Evolutionary conservation across 140 eudicot genomes (phyloP), one percentile per base, ranked within the genome.

Genomic region (Stevia rebaudiana): DNA sequence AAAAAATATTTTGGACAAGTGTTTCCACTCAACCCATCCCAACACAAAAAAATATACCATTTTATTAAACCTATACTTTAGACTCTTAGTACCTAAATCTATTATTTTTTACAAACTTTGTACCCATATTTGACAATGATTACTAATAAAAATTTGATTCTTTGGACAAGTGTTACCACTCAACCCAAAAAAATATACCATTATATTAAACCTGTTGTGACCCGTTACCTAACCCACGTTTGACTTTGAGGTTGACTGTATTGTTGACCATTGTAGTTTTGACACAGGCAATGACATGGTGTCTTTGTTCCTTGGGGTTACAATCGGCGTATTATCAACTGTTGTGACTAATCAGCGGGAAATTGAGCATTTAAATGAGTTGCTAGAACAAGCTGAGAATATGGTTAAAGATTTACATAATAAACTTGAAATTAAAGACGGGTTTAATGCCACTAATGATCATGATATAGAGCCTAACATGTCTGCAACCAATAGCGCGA

Each of bases 381-480:
- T 73, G 60, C 76, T 89, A 69, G 86, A 81, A 76, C 81, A 79
- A 69, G 79, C 84, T 16, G 78, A 81, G 62, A 77, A 68, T 78
- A 61, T 83, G 79, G 95, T 83, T 61, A 71, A 70, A 81, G 97
- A 89, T 79, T 76, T 89, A 59, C 83, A 77, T 3, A 84, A 74
- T 41, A 86, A 81, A 77, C 84, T 89, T 33, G 92, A 86, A 59
- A 63, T 67, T 76, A 89, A 89, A 79, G 86, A 80, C 2, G 71
- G 65, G 41, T 63, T 88, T 13, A 17, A 57, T 57, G 80, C 78
- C 50, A 75, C 63, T 39, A 76, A 80, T 39, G 85, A 89, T 68
- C 74, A 69, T 50, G 70, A 19, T 13, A 39, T 12, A 1, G 84
- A 80, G 30, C 53, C 76, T 13, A 25, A 58, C 16, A 46, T 13